Evolutionary conservation across 2,329 filamentous ascomycete species (phyloP).

Genomic region (Stagonosporopsis chrysanthemi): DNA sequence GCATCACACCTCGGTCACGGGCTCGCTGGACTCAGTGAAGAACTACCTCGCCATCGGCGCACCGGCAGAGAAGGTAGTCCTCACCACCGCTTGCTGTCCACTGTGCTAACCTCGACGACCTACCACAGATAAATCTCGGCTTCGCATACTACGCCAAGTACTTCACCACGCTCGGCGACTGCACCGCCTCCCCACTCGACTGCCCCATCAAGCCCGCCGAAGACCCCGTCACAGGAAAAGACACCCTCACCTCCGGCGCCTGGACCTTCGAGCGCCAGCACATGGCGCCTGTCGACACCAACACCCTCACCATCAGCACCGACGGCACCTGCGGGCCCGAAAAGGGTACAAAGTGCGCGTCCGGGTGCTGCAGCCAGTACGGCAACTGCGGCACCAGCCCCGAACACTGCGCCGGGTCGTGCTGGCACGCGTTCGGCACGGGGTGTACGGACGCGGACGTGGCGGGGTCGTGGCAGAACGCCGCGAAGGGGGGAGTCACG

Average conservation of each 20-base stretch:
- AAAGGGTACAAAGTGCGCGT: conserved; percentile 35
- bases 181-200: conserved; percentile 59
- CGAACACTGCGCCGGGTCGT: conserved; percentile 43
- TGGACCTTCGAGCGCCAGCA: conserved; percentile 58
- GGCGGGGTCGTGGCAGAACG: conserved; percentile 64
- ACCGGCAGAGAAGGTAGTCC: conserved; percentile 52
- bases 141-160: conserved; percentile 75
- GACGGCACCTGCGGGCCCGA: conserved; percentile 46
- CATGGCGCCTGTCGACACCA: conserved; percentile 32
- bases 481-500: conserved; percentile 61
- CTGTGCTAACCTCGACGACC: too few relatives aligned
- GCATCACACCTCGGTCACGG: conserved; percentile 70
- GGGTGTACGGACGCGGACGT: conserved; percentile 60
- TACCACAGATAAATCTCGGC: conserved; percentile 63
- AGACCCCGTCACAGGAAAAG: conserved; percentile 64
- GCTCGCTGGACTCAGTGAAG: conserved; percentile 63
- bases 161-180: conserved; percentile 62
- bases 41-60: conserved; percentile 67
- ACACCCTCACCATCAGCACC: conserved; percentile 21
- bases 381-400: conserved; percentile 41
- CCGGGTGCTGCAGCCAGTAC: conserved; percentile 44
- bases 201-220: conserved; percentile 68
- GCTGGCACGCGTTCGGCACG: conserved; percentile 43
- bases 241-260: conserved; percentile 64
- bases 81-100: too few relatives aligned